A percentile compares a stretch with the other conserved stretches of the same genome.
Conservation (phyloP, 2,329 filamentous ascomycete genomes). For the Penicillium olsonii region DNA sequence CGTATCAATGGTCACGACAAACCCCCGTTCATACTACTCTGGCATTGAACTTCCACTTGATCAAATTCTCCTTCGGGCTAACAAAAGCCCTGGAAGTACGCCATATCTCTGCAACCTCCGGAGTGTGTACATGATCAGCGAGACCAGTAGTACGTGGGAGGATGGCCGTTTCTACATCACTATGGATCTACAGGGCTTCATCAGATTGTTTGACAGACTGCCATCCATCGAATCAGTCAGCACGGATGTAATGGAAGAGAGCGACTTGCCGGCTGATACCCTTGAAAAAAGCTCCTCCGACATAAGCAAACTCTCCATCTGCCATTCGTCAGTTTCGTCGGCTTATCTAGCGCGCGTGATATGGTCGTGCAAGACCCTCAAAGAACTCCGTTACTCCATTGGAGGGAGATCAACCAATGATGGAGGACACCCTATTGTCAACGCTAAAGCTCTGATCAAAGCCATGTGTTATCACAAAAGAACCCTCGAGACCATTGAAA, state of each 20-base stretch:
- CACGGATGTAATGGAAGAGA: conserved; percentile 11
- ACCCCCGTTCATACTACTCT: not conserved
- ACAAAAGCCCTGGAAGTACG: conserved; percentile 1
- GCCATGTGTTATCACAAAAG: conserved; percentile 15
- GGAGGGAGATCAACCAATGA: conserved; percentile 13
- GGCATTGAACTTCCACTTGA: conserved; percentile 14
- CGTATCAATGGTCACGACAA: conserved; percentile 13
- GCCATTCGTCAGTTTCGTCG: conserved; percentile 12
- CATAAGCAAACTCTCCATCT: conserved; percentile 15
- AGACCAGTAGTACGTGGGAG: not conserved
- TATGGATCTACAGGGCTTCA: conserved; percentile 15
- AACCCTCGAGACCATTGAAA: conserved; percentile 21
- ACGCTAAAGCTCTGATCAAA: conserved; percentile 19
- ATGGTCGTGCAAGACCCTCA: conserved; percentile 15
- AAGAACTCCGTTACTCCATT: conserved; percentile 19
- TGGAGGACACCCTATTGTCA: conserved; percentile 4
- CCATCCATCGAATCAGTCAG: conserved; percentile 22
- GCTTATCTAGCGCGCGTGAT: conserved; percentile 12
- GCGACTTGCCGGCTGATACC: not conserved
- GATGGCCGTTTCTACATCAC: conserved; percentile 9
- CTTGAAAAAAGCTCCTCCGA: conserved; percentile 14
- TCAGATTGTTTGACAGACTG: conserved; percentile 14
- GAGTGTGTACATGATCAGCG: conserved; percentile 15
- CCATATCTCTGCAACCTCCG: conserved; percentile 18
- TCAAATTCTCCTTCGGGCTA: conserved; percentile 8